These are phyloP conservation scores for Kalaharituber pfeilii DNA, from an alignment of 2,329 filamentous ascomycete species.

Conservation along the genomic window DNA sequence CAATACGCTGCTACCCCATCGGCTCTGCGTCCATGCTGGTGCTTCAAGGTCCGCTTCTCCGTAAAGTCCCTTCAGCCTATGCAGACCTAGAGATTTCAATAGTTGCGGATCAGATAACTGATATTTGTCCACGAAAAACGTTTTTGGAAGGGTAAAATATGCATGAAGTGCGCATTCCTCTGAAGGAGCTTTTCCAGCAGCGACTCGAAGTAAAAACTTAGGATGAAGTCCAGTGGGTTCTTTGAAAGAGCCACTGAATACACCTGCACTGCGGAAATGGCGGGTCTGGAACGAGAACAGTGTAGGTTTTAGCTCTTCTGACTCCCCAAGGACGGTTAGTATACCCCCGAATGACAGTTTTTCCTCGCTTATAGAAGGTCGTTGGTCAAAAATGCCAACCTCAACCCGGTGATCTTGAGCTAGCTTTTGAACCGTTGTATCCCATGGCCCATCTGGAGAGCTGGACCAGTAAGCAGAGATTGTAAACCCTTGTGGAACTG, in stretches of 20 bases:
- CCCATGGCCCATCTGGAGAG: not conserved
- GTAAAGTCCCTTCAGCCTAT: slow-evolving; percentile 14
- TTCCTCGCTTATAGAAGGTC: not conserved
- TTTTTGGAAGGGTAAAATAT: slow-evolving; percentile 19
- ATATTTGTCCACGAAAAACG: slow-evolving; percentile 22
- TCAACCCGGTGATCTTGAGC: not conserved
- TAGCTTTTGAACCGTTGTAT: not conserved
- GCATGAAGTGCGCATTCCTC: slow-evolving; percentile 20
- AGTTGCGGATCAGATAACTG: slow-evolving; percentile 20
- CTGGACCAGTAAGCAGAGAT: not conserved
- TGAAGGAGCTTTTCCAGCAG: slow-evolving; percentile 5
- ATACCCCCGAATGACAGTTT: not conserved
- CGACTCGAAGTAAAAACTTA: slow-evolving; percentile 17
- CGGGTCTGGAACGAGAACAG: slow-evolving; percentile 20
- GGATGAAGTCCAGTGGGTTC: slow-evolving; percentile 21
- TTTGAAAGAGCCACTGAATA: slow-evolving; percentile 17
- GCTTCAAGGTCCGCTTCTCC: slow-evolving; percentile 23
- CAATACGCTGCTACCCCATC: slow-evolving; percentile 20
- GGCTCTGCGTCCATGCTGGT: slow-evolving; percentile 16
- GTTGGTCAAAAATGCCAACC: not conserved
- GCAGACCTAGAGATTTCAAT: slow-evolving; percentile 18
- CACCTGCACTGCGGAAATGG: slow-evolving; percentile 13
- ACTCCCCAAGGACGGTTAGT: not conserved
- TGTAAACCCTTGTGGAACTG: not conserved
- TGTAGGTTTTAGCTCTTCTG: not conserved